Percentiles rank a stretch among this genome's conserved stretches.
Evolutionary conservation across 2,329 filamentous ascomycete genomes (phyloP).

Genomic region (Cytospora piceicola): DNA sequence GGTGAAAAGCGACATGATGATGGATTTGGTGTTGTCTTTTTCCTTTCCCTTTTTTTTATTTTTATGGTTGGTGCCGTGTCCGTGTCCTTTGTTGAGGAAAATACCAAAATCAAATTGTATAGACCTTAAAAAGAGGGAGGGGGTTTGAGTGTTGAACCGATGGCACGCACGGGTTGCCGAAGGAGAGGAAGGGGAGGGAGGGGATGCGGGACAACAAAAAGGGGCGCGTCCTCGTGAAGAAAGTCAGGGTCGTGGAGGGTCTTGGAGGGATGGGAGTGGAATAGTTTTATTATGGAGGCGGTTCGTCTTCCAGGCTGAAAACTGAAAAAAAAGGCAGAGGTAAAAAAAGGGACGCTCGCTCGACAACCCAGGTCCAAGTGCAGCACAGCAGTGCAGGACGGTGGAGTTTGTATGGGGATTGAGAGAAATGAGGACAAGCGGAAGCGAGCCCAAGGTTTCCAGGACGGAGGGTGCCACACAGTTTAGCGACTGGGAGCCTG

Average conservation of each 20-base stretch:
- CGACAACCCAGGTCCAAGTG: conserved; percentile 31
- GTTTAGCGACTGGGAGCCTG: conserved; percentile 18
- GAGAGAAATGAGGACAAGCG: conserved; percentile 34
- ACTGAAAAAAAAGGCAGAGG: conserved; percentile 30
- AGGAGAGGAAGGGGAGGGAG: conserved; percentile 32
- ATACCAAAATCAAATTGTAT: conserved; percentile 30
- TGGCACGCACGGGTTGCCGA: conserved; percentile 31
- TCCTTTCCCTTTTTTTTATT: conserved; percentile 1
- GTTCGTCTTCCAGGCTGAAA: conserved; percentile 20
- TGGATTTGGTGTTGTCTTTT: conserved; percentile 21
- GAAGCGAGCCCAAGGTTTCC: conserved; percentile 33
- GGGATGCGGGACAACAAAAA: conserved; percentile 26
- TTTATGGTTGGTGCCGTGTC: neutral
- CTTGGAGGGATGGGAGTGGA: conserved; percentile 19
- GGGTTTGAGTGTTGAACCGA: conserved; percentile 31
- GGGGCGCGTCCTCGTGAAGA: conserved; percentile 30
- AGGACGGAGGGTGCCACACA: conserved; percentile 27
- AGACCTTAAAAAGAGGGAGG: conserved; percentile 27
- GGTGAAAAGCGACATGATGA: conserved; percentile 55
- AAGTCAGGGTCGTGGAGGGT: conserved; percentile 18
- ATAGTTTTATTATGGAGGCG: conserved; percentile 29
- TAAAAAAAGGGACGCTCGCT: conserved; percentile 34
- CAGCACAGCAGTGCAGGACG: conserved; percentile 31
- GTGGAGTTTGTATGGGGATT: conserved; percentile 33
- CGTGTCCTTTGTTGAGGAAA: conserved; percentile 27